Conservation (phyloP, 1,284 basidiomycete genomes). For the Mixia osmundae region DNA sequence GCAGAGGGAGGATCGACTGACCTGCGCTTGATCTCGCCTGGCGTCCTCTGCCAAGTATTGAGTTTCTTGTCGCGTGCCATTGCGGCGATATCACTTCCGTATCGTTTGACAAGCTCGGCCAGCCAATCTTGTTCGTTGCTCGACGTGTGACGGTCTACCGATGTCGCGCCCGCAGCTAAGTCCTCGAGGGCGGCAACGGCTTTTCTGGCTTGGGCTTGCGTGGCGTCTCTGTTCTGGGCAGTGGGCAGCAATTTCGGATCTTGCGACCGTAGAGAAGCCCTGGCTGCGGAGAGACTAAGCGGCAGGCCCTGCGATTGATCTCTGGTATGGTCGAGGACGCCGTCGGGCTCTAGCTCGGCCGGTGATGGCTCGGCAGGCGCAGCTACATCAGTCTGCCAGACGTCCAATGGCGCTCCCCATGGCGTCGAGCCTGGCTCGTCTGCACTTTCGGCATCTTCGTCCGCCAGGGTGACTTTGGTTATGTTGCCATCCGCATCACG, state of each 20-base stretch:
- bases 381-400: background rate
- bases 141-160: constrained; percentile 39
- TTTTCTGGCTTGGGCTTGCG: constrained; percentile 11
- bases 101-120: constrained; percentile 36
- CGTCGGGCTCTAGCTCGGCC: constrained; percentile 9
- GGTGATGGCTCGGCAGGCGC: constrained; percentile 12
- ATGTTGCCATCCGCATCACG: constrained; percentile 1
- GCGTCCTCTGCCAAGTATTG: constrained; percentile 72
- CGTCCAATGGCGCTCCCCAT: constrained; percentile 20
- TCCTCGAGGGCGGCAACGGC: constrained; percentile 30
- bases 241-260: constrained; percentile 23
- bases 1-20: constrained; percentile 7
- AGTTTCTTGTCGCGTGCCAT: constrained; percentile 60
- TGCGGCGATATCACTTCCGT: constrained; percentile 44
- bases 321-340: constrained; percentile 2
- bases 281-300: constrained; percentile 4
- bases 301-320: constrained; percentile 12
- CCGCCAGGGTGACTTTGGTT: background rate
- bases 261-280: constrained; percentile 19
- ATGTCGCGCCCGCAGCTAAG: constrained; percentile 22
- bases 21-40: constrained; percentile 40
- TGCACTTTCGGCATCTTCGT: constrained; percentile 1
- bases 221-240: background rate
- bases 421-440: constrained; percentile 14
- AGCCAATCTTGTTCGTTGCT: constrained; percentile 47